These are phyloP conservation scores for Citrus unshiu DNA, from an alignment of 345 rosid genomes.

Conservation along the genomic window DNA sequence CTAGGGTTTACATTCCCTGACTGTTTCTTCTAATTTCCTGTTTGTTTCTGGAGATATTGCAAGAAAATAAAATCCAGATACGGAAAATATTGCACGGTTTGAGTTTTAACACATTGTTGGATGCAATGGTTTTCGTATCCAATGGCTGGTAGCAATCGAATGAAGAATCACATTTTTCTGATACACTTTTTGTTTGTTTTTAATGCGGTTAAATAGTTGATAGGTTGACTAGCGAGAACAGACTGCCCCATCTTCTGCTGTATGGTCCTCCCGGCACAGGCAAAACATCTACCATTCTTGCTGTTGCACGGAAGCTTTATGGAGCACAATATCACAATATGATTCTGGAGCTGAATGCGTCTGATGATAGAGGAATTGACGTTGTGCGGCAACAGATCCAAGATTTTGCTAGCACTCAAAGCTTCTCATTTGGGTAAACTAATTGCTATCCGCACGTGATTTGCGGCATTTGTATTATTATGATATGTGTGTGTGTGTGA, in stretches of 20 bases:
- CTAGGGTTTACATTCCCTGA: slow-evolving; percentile 20
- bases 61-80: background rate
- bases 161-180: background rate
- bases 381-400: slow-evolving; percentile 94
- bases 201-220: slow-evolving; percentile 53
- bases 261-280: slow-evolving; percentile 99
- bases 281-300: slow-evolving; percentile 97
- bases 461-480: too few relatives aligned
- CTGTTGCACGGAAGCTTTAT: slow-evolving; percentile 90
- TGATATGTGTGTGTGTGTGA: background rate
- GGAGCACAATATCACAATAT: slow-evolving; percentile 84
- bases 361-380: slow-evolving; percentile 95
- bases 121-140: background rate
- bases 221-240: slow-evolving; percentile 89
- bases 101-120: background rate
- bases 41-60: background rate
- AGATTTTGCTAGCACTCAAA: slow-evolving; percentile 96
- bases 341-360: slow-evolving; percentile 96
- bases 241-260: slow-evolving; percentile 82
- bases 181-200: background rate
- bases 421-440: slow-evolving; percentile 77
- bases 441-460: background rate
- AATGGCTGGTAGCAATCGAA: background rate
- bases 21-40: background rate
- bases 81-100: background rate